Conservation (phyloP, 805 yeast genomes). For the Saturnispora diversa region DNA sequence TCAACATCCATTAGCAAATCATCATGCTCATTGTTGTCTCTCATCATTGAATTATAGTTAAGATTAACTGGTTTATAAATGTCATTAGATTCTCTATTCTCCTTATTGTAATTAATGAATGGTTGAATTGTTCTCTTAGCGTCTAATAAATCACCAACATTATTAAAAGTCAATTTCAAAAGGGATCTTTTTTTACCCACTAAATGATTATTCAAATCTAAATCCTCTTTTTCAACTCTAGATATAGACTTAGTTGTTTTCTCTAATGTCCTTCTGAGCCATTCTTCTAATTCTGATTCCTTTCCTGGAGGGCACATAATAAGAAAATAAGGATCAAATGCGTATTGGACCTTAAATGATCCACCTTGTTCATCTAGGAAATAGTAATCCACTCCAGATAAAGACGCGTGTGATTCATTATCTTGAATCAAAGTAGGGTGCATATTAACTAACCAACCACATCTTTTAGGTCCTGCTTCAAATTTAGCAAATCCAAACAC, state of each 20-base stretch:
- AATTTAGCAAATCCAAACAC: constrained; percentile 83
- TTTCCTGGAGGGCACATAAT: constrained; percentile 53
- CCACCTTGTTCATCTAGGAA: constrained; percentile 97
- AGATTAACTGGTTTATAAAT: constrained; percentile 53
- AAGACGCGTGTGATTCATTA: constrained; percentile 53
- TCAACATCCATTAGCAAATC: constrained; percentile 25
- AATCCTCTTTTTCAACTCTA: constrained; percentile 66
- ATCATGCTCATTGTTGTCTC: constrained; percentile 24
- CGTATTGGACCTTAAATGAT: constrained; percentile 76
- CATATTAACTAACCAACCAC: constrained; percentile 94
- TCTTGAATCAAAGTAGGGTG: constrained; percentile 72
- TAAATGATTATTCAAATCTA: constrained; percentile 76
- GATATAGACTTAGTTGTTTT: constrained; percentile 46
- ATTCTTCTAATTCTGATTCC: constrained; percentile 81
- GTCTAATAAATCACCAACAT: constrained; percentile 60
- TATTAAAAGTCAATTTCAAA: constrained; percentile 64
- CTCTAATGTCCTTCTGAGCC: constrained; percentile 60
- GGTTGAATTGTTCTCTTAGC: constrained; percentile 69
- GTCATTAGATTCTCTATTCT: constrained; percentile 54
- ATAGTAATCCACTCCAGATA: constrained; percentile 88
- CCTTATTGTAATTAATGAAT: constrained; percentile 57
- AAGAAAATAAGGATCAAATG: constrained; percentile 81
- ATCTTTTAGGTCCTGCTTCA: constrained; percentile 58
- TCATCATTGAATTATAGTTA: constrained; percentile 28
- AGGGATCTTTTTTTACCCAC: constrained; percentile 63